phyloP scores from a whole-genome alignment of 768 basidiomycete genomes.

The Suillus hirtellus region DNA sequence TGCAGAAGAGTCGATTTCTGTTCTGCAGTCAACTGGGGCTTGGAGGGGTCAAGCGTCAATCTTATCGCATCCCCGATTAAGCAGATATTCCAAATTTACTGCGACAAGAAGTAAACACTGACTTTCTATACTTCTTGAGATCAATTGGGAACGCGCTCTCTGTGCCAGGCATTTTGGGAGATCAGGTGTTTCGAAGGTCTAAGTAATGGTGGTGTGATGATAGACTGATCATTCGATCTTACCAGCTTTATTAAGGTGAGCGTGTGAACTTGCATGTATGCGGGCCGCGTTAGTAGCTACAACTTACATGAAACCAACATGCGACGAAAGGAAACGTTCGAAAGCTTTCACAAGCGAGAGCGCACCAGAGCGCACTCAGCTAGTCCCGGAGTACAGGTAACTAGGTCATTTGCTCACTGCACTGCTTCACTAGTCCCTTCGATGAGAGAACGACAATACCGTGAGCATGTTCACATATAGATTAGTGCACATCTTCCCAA shows the following conservation, averaged over 20 bases:
- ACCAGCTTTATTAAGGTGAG: slow-evolving; percentile 22
- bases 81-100: slow-evolving; percentile 4
- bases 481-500: slow-evolving; percentile 16
- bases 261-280: slow-evolving; percentile 28
- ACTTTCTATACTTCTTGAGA: slow-evolving; percentile 77
- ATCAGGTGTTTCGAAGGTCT: slow-evolving; percentile 2
- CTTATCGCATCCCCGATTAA: slow-evolving; percentile 36
- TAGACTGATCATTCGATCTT: slow-evolving; percentile 10
- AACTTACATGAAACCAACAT: background rate
- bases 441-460: slow-evolving; percentile 12
- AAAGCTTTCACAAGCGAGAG: slow-evolving; percentile 16
- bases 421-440: slow-evolving; percentile 13
- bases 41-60: slow-evolving; percentile 70
- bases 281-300: slow-evolving; percentile 8
- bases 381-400: slow-evolving; percentile 7
- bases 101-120: slow-evolving; percentile 12
- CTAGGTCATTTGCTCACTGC: slow-evolving; percentile 14
- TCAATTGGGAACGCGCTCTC: slow-evolving; percentile 70
- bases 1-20: slow-evolving; percentile 57
- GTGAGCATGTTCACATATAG: slow-evolving; percentile 11
- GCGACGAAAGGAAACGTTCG: slow-evolving; percentile 19
- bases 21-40: slow-evolving; percentile 60
- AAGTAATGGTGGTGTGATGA: slow-evolving; percentile 2
- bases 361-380: slow-evolving; percentile 9
- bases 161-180: slow-evolving; percentile 39